Evolutionary conservation across 1,284 basidiomycete genomes (phyloP), one percentile per base, ranked within the genome.

Genomic region (Trametes pubescens): DNA sequence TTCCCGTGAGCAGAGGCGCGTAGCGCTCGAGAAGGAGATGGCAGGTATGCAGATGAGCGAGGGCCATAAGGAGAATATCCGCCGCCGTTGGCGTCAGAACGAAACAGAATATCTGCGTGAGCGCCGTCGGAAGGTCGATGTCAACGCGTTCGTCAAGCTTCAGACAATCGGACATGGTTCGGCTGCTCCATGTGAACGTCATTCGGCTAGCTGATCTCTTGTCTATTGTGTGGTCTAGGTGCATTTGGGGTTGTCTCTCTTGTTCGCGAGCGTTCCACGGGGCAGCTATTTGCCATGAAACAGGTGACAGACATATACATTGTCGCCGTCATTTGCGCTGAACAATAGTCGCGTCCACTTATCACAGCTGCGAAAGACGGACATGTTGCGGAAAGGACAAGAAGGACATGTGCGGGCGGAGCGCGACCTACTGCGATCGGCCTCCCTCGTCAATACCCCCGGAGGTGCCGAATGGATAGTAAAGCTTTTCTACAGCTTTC

Each of bases 321-420:
- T 49, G 35, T 22, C 26, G 35, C 40, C 44, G 16, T 34, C 26
- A 38, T 37, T 38, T 18, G 26, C 51, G 37, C 57, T 56, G 10
- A 56, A 51, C 18, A 21, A 34, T 53, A 18, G 34, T 52, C 40
- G 14, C 57, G 44, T 74, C 69, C 60, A 10, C 43, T 34, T 35
- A 40, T 44, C 61, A 61, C 74, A 96, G 93, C 83, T 98, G 72
- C 88, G 96, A 59, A 99, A 99, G 81, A 90, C 90, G 62, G 96
- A 98, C 77, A 98, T 99, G 95, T 84, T 99, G 70, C 90, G 94
- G 53, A 97, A 97, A 80, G 95, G 94, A n/a, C 97, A 99, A 79
- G 96, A 99, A 81, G 96, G 96, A 3, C 95, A 96, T 76, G 92
- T 96, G 70, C 88, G 94, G 38, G 95, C 95, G 38, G 94, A 97